phyloP scores from a whole-genome alignment of 139 green algal species.

The Astrephomene gubernaculifera region DNA sequence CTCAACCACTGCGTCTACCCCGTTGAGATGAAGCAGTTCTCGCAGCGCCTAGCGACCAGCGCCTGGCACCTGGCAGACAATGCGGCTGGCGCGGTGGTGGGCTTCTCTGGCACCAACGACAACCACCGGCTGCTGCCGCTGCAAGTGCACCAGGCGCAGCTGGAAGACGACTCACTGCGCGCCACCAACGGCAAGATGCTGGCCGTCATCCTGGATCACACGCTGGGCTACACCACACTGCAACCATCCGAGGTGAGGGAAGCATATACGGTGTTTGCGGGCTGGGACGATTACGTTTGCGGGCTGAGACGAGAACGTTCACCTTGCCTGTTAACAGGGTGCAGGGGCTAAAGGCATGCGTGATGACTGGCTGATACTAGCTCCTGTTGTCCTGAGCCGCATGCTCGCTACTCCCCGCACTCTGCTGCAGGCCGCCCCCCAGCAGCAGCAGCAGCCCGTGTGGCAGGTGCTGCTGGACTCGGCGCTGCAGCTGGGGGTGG shows the following conservation, averaged over 20 bases:
- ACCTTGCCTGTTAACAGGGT: too few species aligned
- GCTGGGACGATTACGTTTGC: too few species aligned
- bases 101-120: conserved; percentile 74
- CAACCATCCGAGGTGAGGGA: too few species aligned
- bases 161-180: background rate
- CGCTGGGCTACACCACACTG: background rate
- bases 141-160: conserved; percentile 52
- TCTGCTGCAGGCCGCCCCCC: background rate
- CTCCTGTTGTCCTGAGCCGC: too few species aligned
- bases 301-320: too few species aligned
- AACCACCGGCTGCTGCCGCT: conserved; percentile 70
- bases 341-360: too few species aligned
- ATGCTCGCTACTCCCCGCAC: too few species aligned
- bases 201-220: conserved; percentile 56
- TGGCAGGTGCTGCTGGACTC: conserved; percentile 60
- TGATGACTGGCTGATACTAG: too few species aligned
- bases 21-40: conserved; percentile 57
- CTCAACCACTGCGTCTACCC: conserved; percentile 61
- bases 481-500: conserved; percentile 40
- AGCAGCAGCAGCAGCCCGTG: background rate
- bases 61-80: conserved; percentile 72
- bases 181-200: conserved; percentile 77
- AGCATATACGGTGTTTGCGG: too few species aligned
- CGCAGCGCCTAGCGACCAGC: conserved; percentile 50
- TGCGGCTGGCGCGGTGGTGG: conserved; percentile 30